Base-by-base conservation (phyloP, 495 filamentous ascomycete species). In the Neurospora discreta region DNA sequence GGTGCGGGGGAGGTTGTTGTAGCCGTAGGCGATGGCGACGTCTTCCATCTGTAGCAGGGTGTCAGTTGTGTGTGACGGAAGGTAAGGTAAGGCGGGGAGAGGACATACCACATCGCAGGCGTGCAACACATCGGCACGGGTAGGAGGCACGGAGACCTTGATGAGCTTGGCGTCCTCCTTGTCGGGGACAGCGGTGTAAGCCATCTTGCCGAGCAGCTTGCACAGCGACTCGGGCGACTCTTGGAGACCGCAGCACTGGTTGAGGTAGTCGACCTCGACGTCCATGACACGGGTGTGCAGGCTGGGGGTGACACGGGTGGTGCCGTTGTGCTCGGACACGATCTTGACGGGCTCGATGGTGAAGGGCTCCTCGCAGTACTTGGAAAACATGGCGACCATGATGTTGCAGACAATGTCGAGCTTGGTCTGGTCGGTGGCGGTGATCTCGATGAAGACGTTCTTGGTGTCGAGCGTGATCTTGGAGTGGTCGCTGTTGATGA, bases 371-470 rank as follows among this genome's bases (percentile, higher is more conserved):
- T 88, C 87, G 75, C 91, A 92, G 82, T 99, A 98, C 78, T 91
- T 86, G 58, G 92, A 94, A 88, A 99, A 99, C 95, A 98, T 98
- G 73, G 95, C 87, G 46, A 97, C 93, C 80, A 99, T 90, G 75
- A 97, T 94, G 75, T 93, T 93, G 84, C 90, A 93, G 69, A 98
- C 94, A 77, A 98, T 93, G 76, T 98, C 95, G 18, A 97, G 88
- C 84, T 99, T 99, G 9, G 95, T 99, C 80, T 91, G 89, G 82
- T 99, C 95, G 26, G 93, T 92, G n/a, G 93, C 95, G 26, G 95
- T 99, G 75, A 97, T 92, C 79, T 99, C 95, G 79, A 99, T 95
- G 84, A 98, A 93, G 78, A 98, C 86, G 80, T 98, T 98, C 75
- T 85, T 92, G 68, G 94, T 98, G 76, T 93, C 84, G 44, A 97